Evolutionary conservation across 345 rosid genomes (phyloP), one percentile per base, ranked within the genome.

Genomic region (thale cress (Arabidopsis thaliana)): DNA sequence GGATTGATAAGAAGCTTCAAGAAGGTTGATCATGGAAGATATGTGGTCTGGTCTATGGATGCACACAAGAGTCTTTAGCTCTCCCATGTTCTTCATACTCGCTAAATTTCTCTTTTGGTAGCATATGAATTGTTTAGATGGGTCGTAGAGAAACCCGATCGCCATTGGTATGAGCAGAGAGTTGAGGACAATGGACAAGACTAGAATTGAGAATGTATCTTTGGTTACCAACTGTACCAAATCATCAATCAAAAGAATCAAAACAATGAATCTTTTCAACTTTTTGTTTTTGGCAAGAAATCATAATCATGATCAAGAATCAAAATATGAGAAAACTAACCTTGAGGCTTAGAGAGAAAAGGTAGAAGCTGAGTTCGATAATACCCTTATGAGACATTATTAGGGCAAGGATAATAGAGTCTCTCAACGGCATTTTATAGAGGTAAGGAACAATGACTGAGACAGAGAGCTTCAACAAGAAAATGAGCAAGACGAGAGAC

Each of bases 1-100:
- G 0, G 80, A 64, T 5, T 86, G 83, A 36, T 53, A 68, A 11
- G 75, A 72, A 12, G 75, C 40, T 38, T 81, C 81, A 0, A 89
- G 59, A n/a, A 89, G 65, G 8, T 81, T 81, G 25, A 83, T 76
- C 37, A 67, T 56, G 2, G 83, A 30, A 8, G 52, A 41, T 22
- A 85, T 82, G 62, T 87, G 78, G 42, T 84, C 84, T 0, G 84
- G 81, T 73, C 72, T 69, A 66, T 86, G 89, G 62, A 89, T 85
- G 48, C 91, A 86, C 1, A 86, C 65, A 22, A 91, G 83, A 34
- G 87, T 59, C 38, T 77, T 78, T 4, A 85, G 83, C 78, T 80
- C 87, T 10, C 81, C 53, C 10, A 3, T 4, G 22, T 73, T 75
- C 67, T 72, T 80, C 68, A 70, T 23, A 16, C 45, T 59, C 59